Evolutionary conservation across 1,284 basidiomycete species (phyloP), one percentile per base, ranked within the genome.

Genomic region (Coniferiporia sulphurascens): DNA sequence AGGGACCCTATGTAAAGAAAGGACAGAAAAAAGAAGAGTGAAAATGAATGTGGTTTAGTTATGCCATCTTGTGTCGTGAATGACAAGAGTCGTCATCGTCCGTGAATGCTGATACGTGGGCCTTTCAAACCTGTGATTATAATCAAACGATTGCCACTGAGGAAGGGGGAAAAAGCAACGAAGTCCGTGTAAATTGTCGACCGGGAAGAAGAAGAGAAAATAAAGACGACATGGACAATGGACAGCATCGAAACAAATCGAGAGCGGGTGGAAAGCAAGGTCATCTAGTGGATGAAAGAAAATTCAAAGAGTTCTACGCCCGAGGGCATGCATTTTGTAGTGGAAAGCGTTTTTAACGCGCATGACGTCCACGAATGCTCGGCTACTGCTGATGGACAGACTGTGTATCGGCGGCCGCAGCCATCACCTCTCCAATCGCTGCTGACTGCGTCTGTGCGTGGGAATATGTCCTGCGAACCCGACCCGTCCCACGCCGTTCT

Each of bases 31-130:
- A 60, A 60, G 55, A 62, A 45, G 32, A 44, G 34, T 19, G 50
- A 32, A 19, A 13, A 27, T 52, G 51, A 10, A 52, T 52, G 43
- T 7, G 43, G 44, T 19, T 48, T 36, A 17, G 27, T 8, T 17
- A 4, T 21, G 49, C 41, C 52, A 52, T 59, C 74, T 76, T 78
- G 76, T 76, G 69, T 75, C 78, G 75, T 79, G 76, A 77, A 78
- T 80, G 72, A 75, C 75, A 78, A 77, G 73, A 62, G 55, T 62
- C 43, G 22, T 52, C 58, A 5, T 27, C 27, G 27, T 63, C 71
- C 67, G 66, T 71, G 64, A 64, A 60, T 63, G 43, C 27, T 35
- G 27, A 32, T 38, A 36, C 22, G 52, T 60, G 34, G 50, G 22
- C 6, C 43, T 43, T 32, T 43, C 38, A 45, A n/a, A 35, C 45